A percentile compares a stretch with the other conserved stretches of the same genome.
phyloP scores from a whole-genome alignment of 805 yeast species.

The Candida sithepensis region DNA sequence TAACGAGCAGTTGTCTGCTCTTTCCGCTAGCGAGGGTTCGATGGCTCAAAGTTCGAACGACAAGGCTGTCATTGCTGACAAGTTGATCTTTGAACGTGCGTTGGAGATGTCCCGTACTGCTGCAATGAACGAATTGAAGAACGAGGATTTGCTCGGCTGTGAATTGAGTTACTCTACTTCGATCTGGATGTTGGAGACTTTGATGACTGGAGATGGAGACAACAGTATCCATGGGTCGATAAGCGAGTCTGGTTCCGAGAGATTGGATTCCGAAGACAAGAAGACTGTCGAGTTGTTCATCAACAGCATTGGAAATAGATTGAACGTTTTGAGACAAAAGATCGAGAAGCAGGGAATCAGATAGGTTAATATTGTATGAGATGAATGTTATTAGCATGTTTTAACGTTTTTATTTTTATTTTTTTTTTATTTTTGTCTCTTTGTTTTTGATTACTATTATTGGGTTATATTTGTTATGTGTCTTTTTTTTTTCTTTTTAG shows the following conservation, averaged over 20 bases:
- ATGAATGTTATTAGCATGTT: not conserved
- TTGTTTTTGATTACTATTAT: too few species aligned
- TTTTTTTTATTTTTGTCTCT: not conserved
- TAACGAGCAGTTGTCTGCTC: slow-evolving; percentile 28
- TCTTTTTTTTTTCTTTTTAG: not conserved
- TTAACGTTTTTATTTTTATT: not conserved
- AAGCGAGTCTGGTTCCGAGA: slow-evolving; percentile 32
- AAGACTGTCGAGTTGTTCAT: slow-evolving; percentile 78
- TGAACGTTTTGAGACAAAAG: slow-evolving; percentile 67
- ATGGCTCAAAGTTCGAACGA: not conserved
- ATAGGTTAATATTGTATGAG: slow-evolving; percentile 1
- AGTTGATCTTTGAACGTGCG: slow-evolving; percentile 87
- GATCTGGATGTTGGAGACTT: slow-evolving; percentile 92
- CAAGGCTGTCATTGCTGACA: slow-evolving; percentile 62
- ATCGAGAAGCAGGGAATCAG: slow-evolving; percentile 30
- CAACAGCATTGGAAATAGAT: slow-evolving; percentile 75
- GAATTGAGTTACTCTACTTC: slow-evolving; percentile 88
- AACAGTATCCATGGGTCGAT: slow-evolving; percentile 5
- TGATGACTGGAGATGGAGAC: slow-evolving; percentile 46
- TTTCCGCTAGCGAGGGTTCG: slow-evolving; percentile 1
- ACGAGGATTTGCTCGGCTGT: slow-evolving; percentile 70
- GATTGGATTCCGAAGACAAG: slow-evolving; percentile 68
- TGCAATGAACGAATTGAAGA: slow-evolving; percentile 80
- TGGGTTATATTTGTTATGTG: not conserved
- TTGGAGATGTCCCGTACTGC: slow-evolving; percentile 89